phyloP scores from a whole-genome alignment of 768 basidiomycete species.

The Gautieria morchelliformis region DNA sequence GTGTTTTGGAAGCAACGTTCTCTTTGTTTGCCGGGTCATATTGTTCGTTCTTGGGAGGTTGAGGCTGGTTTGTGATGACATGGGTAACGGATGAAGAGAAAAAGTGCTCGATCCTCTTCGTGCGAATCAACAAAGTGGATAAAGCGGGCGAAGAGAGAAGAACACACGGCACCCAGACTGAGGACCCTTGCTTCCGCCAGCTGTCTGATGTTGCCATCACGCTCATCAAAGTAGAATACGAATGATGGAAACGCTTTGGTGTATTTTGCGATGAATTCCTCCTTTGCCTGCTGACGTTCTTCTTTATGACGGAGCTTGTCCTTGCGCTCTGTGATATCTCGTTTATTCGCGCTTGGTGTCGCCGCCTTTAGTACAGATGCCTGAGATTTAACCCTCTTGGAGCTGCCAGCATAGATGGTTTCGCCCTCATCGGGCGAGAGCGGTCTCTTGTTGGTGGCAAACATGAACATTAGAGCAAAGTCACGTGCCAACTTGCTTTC shows the following conservation, averaged over 20 bases:
- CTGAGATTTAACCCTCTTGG: slow-evolving; percentile 13
- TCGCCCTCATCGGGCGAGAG: slow-evolving; percentile 17
- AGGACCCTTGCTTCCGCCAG: slow-evolving; percentile 46
- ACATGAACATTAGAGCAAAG: neutral
- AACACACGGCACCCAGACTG: slow-evolving; percentile 71
- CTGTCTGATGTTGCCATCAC: slow-evolving; percentile 26
- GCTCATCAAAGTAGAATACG: slow-evolving; percentile 76
- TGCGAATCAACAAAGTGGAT: neutral
- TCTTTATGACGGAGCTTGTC: slow-evolving; percentile 38
- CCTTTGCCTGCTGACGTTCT: slow-evolving; percentile 46
- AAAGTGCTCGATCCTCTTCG: slow-evolving; percentile 76
- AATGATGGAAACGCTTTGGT: slow-evolving; percentile 74
- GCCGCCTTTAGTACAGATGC: neutral
- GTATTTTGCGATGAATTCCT: slow-evolving; percentile 79
- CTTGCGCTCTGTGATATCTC: slow-evolving; percentile 11
- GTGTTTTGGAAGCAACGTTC: slow-evolving; percentile 36
- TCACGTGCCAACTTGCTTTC: slow-evolving; percentile 9
- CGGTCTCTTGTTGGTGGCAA: slow-evolving; percentile 10
- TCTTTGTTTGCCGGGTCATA: slow-evolving; percentile 48
- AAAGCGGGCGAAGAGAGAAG: neutral
- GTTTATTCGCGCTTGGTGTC: neutral
- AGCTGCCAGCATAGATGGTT: neutral
- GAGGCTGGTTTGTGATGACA: slow-evolving; percentile 59
- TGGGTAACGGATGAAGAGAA: slow-evolving; percentile 84
- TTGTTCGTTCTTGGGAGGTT: slow-evolving; percentile 19